Base-by-base conservation (phyloP, 2,329 filamentous ascomycete species). In the Colletotrichum destructivum region DNA sequence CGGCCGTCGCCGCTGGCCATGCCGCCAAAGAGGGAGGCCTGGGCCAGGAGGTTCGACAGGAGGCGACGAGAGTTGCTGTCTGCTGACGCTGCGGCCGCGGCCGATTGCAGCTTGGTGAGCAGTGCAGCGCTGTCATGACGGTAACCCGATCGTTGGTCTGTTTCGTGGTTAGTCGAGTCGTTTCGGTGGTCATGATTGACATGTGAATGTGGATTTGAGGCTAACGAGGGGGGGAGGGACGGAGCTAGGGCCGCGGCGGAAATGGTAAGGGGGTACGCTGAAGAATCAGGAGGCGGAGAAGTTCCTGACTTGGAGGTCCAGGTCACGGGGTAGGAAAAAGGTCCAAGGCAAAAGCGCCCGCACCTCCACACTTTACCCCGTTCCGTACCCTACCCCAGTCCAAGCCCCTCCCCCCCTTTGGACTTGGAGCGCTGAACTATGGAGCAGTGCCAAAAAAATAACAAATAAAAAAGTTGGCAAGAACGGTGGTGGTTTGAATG, bases 91-190 rank as follows among this genome's bases (percentile, higher is more conserved):
- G 72, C 73, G 35, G 75, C 66, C 21, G 68, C 68, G 56, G 76
- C 74, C 38, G 78, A 74, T 62, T 77, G 77, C 52, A 77, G 75
- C 74, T 78, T 81, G 75, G 66, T 77, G 65, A 81, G 76, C 49
- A 78, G 70, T 65, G 74, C 74, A 52, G 65, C 59, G 46, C 78
- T 76, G 69, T 82, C 80, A 66, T 79, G 75, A 73, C 80, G 79
- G 73, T 81, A 82, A 46, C 78, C 79, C 68, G 80, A 80, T 70
- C 80, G 80, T 75, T 83, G 82, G 74, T 83, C 81, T 83, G 76
- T 81, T 75, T 46, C 76, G 76, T 80, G 79, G 81, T 82, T 78
- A 82, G 81, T 47, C 47, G 44, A 60, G 66, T 73, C 62, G 71
- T 65, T 42, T 47, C 31, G 46, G 57, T 72, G 46, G 57, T 69